Evolutionary conservation across 1,284 basidiomycete species (phyloP).

Genomic region (Tremellales sp.): DNA sequence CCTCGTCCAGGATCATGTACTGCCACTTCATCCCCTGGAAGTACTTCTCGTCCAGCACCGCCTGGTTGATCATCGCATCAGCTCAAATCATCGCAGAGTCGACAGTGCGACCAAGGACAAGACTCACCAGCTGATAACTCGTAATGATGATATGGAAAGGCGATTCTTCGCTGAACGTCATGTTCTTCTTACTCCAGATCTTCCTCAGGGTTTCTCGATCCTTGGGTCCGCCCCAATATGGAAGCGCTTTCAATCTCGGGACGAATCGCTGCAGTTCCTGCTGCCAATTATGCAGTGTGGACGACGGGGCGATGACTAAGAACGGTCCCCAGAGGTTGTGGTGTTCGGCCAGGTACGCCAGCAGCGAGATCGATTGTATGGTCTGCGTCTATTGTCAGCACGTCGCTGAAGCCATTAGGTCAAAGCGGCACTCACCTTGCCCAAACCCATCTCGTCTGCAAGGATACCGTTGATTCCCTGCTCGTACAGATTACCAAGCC

Average conservation of each 20-base stretch:
- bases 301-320: conserved; percentile 97
- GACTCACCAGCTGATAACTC: conserved; percentile 87
- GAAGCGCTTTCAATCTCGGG: conserved; percentile 86
- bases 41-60: conserved; percentile 97
- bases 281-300: conserved; percentile 99
- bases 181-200: conserved; percentile 98
- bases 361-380: conserved; percentile 94
- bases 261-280: conserved; percentile 97
- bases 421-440: conserved; percentile 59
- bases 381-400: conserved; percentile 60
- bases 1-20: conserved; percentile 99
- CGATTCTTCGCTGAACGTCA: conserved; percentile 90
- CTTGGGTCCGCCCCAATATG: conserved; percentile 98
- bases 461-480: conserved; percentile 99
- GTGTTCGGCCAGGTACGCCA: conserved; percentile 93
- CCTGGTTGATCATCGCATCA: conserved; percentile 50
- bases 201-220: conserved; percentile 91
- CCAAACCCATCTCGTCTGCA: conserved; percentile 98
- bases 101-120: background rate
- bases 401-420: conserved; percentile 4
- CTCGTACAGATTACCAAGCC: conserved; percentile 96
- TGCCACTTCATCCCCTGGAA: conserved; percentile 99
- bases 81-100: background rate
- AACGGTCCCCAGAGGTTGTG: conserved; percentile 99
- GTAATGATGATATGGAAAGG: conserved; percentile 97